Conservation (phyloP, 768 basidiomycete species). For the Melanogaster broomeanus region DNA sequence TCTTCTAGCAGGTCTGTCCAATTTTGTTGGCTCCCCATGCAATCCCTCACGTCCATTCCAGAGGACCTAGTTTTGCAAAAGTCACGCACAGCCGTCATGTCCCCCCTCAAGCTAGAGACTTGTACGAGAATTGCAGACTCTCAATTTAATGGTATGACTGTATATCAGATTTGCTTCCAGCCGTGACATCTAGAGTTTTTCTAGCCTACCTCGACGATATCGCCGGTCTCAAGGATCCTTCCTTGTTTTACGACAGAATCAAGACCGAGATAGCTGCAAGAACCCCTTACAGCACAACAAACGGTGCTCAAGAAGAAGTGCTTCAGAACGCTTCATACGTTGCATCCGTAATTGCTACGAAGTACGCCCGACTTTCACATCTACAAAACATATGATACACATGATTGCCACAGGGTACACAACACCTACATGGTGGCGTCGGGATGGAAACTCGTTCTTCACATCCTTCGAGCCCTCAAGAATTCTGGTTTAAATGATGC, state of each 20-base stretch:
- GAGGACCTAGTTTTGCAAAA: constrained; percentile 64
- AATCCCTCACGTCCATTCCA: constrained; percentile 27
- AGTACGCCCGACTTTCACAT: constrained; percentile 38
- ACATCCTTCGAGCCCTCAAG: constrained; percentile 57
- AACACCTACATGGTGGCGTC: constrained; percentile 83
- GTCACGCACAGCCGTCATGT: constrained; percentile 57
- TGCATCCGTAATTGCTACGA: constrained; percentile 59
- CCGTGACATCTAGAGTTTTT: constrained; percentile 11
- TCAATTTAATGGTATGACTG: constrained; percentile 62
- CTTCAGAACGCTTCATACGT: constrained; percentile 49
- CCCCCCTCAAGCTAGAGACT: constrained; percentile 64
- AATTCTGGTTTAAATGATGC: constrained; percentile 55
- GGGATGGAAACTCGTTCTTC: constrained; percentile 74
- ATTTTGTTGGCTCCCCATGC: not conserved
- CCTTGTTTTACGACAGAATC: constrained; percentile 60
- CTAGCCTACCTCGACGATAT: constrained; percentile 73
- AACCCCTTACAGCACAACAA: constrained; percentile 31
- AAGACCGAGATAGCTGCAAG: constrained; percentile 57
- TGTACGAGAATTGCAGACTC: constrained; percentile 72
- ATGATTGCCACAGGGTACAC: constrained; percentile 57
- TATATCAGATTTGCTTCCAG: not conserved
- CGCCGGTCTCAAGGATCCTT: constrained; percentile 62
- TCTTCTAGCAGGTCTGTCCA: constrained; percentile 64
- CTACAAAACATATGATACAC: not conserved
- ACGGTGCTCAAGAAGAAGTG: constrained; percentile 28